Conservation (phyloP, 2,329 filamentous ascomycete species). For the Aspergillus arachidicola region DNA sequence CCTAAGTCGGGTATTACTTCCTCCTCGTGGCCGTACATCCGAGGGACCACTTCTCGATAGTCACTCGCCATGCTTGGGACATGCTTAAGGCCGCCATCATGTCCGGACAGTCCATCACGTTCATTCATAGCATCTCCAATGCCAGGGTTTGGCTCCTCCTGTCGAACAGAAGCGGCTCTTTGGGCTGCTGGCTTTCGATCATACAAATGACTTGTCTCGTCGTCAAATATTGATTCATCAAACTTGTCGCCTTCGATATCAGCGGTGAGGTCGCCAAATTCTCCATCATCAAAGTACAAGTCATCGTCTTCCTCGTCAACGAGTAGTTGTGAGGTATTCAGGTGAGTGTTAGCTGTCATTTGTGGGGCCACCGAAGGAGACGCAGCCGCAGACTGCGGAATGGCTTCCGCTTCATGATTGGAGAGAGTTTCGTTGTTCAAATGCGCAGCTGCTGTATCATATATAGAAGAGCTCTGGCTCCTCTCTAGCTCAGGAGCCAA, state of each 20-base stretch:
- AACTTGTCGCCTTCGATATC: conserved; percentile 39
- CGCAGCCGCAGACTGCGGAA: neutral
- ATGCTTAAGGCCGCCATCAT: conserved; percentile 31
- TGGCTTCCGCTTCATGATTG: neutral
- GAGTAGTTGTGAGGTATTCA: conserved; percentile 13
- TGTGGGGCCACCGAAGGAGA: conserved; percentile 4
- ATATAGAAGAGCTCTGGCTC: neutral
- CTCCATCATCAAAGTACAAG: conserved; percentile 52
- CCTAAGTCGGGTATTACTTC: conserved; percentile 35
- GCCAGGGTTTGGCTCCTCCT: conserved; percentile 9
- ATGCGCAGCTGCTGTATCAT: neutral
- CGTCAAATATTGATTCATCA: conserved; percentile 53
- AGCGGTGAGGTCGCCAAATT: conserved; percentile 44
- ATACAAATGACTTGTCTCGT: conserved; percentile 48
- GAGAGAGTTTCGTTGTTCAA: neutral
- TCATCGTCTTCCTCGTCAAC: conserved; percentile 42
- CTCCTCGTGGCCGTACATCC: conserved; percentile 28
- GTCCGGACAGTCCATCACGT: conserved; percentile 12
- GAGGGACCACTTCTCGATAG: conserved; percentile 22
- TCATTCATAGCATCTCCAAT: conserved; percentile 15
- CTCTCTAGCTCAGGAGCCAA: neutral
- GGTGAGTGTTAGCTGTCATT: neutral
- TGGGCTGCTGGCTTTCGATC: conserved; percentile 35
- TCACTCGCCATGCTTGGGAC: conserved; percentile 41
- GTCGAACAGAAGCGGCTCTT: conserved; percentile 14